Conservation (phyloP, 345 rosid genomes). For the Gossypium arboreum region DNA sequence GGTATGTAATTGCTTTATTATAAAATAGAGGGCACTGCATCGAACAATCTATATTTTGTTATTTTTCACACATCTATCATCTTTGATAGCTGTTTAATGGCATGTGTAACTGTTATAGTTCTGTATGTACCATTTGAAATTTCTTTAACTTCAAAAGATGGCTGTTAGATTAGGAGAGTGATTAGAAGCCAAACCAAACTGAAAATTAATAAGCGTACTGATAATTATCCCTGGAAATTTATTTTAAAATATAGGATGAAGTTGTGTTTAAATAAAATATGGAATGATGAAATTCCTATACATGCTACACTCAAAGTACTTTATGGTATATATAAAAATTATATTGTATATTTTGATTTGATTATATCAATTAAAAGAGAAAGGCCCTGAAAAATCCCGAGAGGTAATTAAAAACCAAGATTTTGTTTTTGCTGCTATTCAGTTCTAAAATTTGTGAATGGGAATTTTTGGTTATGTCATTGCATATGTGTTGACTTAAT, state of each 20-base stretch:
- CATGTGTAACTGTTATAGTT: background rate
- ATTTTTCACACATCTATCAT: background rate
- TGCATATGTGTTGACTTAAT: background rate
- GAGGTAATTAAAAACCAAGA: background rate
- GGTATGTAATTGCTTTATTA: conserved; percentile 39
- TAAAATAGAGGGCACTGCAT: background rate
- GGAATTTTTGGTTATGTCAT: background rate
- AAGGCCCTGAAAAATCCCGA: background rate
- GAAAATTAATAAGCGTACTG: background rate
- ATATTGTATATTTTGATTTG: background rate
- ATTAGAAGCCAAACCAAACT: background rate
- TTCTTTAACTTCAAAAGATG: background rate
- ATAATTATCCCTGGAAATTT: background rate
- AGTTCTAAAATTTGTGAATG: background rate
- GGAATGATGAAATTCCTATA: background rate
- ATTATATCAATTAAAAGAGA: background rate
- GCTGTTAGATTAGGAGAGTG: background rate
- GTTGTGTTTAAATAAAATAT: background rate
- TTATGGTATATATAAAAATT: background rate
- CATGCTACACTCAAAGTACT: background rate
- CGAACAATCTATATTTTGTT: background rate
- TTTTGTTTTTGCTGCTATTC: background rate
- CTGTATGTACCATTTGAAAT: background rate
- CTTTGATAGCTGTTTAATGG: conserved; percentile 3
- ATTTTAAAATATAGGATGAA: background rate